A percentile compares a stretch with the other conserved stretches of the same genome.
Evolutionary conservation across 768 basidiomycete species (phyloP).

Genomic region (Kwoniella newhampshirensis): DNA sequence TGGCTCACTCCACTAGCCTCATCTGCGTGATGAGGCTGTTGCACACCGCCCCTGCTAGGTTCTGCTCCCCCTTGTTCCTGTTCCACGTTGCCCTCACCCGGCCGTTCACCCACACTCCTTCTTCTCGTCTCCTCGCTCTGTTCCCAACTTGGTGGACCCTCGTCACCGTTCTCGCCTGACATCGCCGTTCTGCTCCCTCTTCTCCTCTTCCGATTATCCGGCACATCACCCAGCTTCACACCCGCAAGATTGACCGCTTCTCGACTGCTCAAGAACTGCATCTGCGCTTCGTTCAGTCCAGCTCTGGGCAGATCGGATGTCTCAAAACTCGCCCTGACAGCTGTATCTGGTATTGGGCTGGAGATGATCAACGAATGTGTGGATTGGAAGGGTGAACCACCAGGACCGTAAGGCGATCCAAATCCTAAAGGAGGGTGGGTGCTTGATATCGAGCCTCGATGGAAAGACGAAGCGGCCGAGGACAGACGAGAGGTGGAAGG

Average conservation of each 20-base stretch:
- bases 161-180: not conserved
- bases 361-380: conserved; percentile 36
- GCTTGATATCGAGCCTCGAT: conserved; percentile 1
- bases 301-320: conserved; percentile 24
- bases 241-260: conserved; percentile 32
- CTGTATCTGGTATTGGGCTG: conserved; percentile 36
- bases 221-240: conserved; percentile 23
- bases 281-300: conserved; percentile 38
- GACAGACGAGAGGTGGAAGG: conserved; percentile 34
- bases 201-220: conserved; percentile 18
- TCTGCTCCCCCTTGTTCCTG: not conserved
- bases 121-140: conserved; percentile 17
- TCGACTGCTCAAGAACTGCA: conserved; percentile 29
- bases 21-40: no score
- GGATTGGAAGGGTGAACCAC: conserved; percentile 34
- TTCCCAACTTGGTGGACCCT: conserved; percentile 19
- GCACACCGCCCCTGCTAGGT: not conserved
- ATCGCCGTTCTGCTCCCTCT: conserved; percentile 4
- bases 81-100: not conserved
- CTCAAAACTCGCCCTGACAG: conserved; percentile 38
- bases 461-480: not conserved
- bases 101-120: conserved; percentile 2
- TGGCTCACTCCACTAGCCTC: no score
- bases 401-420: conserved; percentile 4
- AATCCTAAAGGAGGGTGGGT: not conserved